A percentile compares a stretch with the other conserved stretches of the same genome.
phyloP scores from a whole-genome alignment of 768 basidiomycete species.

The Pilatotrama ljubarskyi region DNA sequence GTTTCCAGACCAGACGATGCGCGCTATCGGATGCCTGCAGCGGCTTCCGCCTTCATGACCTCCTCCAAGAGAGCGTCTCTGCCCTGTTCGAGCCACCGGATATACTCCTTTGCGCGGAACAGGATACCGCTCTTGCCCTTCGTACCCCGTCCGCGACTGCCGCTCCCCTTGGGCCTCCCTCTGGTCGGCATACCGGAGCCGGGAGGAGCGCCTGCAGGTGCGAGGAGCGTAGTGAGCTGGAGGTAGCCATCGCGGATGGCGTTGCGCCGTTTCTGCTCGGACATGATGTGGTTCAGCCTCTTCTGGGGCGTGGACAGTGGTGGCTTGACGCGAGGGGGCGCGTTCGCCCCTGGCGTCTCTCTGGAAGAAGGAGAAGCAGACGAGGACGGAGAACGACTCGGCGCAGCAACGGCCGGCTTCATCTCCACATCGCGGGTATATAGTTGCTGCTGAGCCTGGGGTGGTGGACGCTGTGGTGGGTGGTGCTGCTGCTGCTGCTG shows the following conservation, averaged over 20 bases:
- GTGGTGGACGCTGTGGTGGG: neutral
- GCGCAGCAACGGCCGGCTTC: constrained; percentile 3
- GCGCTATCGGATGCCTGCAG: constrained; percentile 51
- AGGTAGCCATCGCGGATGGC: constrained; percentile 90
- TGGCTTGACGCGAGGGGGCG: constrained; percentile 44
- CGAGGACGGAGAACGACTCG: constrained; percentile 15
- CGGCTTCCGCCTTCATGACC: constrained; percentile 65
- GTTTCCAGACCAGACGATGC: neutral
- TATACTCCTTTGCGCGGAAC: constrained; percentile 84
- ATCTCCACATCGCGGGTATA: neutral
- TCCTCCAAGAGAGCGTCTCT: constrained; percentile 69
- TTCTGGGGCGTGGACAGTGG: constrained; percentile 84
- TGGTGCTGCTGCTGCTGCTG: neutral
- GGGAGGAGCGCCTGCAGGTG: constrained; percentile 71
- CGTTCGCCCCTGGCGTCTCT: constrained; percentile 13
- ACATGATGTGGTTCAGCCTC: constrained; percentile 90
- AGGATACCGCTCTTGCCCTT: constrained; percentile 91
- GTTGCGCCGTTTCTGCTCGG: constrained; percentile 91
- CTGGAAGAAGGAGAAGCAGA: constrained; percentile 21
- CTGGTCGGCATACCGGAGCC: constrained; percentile 71
- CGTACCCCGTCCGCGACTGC: constrained; percentile 52
- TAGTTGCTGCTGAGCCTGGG: neutral
- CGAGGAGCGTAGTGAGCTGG: constrained; percentile 77
- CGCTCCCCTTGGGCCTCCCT: constrained; percentile 79
- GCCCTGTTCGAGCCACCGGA: constrained; percentile 84